phyloP scores from a whole-genome alignment of 768 basidiomycete species.

The Lentinula detonsa region DNA sequence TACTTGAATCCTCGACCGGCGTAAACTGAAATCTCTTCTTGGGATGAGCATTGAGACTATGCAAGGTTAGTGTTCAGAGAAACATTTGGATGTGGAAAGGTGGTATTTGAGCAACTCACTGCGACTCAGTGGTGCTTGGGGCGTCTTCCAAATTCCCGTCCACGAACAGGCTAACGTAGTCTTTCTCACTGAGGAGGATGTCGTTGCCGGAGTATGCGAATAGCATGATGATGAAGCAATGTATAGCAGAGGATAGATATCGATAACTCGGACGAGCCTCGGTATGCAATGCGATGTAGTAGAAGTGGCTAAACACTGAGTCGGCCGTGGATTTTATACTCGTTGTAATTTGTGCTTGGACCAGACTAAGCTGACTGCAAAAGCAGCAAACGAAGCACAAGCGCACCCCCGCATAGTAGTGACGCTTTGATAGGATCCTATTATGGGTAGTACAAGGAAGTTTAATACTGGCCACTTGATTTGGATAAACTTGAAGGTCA shows the following conservation, averaged over 20 bases:
- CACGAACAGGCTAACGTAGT: not conserved
- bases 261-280: not conserved
- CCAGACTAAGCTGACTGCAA: not conserved
- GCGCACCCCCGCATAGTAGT: not conserved
- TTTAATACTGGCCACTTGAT: too few relatives aligned
- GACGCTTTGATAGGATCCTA: not conserved
- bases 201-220: not conserved
- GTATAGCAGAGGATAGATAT: not conserved
- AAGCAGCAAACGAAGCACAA: not conserved
- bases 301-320: not conserved
- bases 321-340: not conserved
- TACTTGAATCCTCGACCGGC: not conserved
- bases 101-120: not conserved
- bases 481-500: too few relatives aligned
- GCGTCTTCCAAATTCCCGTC: not conserved
- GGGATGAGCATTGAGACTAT: not conserved
- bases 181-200: not conserved
- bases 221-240: not conserved
- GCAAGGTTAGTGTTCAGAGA: not conserved
- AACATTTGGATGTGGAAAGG: not conserved
- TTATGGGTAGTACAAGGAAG: not conserved
- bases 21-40: not conserved
- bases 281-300: not conserved
- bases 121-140: not conserved
- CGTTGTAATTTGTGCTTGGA: not conserved